Conservation (phyloP, 768 basidiomycete genomes). For the Pisolithus tinctorius region DNA sequence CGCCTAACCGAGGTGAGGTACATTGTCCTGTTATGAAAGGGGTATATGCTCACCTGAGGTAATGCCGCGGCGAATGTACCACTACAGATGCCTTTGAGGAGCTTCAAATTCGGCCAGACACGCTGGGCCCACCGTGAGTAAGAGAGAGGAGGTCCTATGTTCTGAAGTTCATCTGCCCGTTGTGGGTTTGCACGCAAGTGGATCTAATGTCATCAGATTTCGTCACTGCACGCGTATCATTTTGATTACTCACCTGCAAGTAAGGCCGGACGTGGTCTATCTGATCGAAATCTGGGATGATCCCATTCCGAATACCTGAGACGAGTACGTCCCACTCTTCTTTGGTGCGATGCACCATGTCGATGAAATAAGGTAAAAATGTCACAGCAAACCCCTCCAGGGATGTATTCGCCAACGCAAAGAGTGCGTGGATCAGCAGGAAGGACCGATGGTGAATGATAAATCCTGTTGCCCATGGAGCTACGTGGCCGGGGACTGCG, state of each 20-base stretch:
- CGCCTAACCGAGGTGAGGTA: not conserved
- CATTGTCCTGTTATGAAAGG: not conserved
- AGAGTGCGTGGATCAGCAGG: constrained; percentile 14
- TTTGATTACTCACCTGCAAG: too few relatives aligned
- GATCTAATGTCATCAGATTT: too few relatives aligned
- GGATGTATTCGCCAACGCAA: constrained; percentile 11
- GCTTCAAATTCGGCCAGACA: constrained; percentile 4
- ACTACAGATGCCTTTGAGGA: constrained; percentile 2
- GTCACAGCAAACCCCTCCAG: too few relatives aligned
- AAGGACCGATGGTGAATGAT: constrained; percentile 6
- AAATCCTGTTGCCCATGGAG: too few relatives aligned
- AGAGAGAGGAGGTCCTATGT: not conserved
- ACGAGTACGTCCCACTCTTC: too few relatives aligned
- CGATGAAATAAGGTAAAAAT: too few relatives aligned
- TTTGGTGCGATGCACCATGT: too few relatives aligned
- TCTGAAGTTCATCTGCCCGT: constrained; percentile 5
- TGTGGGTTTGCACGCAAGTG: not conserved
- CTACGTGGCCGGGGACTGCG: too few relatives aligned
- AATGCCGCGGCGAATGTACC: constrained; percentile 1
- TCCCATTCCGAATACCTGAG: too few relatives aligned
- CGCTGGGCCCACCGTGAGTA: not conserved
- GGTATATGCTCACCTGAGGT: constrained; percentile 1
- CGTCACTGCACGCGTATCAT: too few relatives aligned
- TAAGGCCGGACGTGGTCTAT: too few relatives aligned
- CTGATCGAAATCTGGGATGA: too few relatives aligned